Evolutionary conservation across 768 basidiomycete genomes (phyloP).

Genomic region (Suillus occidentalis): DNA sequence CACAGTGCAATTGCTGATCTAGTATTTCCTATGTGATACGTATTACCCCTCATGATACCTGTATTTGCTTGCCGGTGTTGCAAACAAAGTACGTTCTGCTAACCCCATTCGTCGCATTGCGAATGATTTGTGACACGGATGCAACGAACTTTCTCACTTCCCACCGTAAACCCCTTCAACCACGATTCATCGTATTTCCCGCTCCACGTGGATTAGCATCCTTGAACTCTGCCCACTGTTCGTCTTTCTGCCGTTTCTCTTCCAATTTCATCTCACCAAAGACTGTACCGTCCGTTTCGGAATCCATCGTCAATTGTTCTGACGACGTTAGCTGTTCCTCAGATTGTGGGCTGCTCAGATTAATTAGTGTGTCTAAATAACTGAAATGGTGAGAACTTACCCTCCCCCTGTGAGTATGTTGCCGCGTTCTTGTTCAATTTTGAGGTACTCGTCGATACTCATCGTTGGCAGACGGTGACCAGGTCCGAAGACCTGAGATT

Average conservation of each 20-base stretch:
- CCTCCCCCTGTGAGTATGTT: constrained; percentile 88
- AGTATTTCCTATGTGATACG: constrained; percentile 6
- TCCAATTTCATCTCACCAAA: constrained; percentile 70
- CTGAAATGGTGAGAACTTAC: constrained; percentile 43
- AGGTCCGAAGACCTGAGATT: constrained; percentile 81
- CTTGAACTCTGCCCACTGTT: constrained; percentile 88
- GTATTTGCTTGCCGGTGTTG: constrained; percentile 21
- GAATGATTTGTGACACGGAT: not conserved
- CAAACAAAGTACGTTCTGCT: constrained; percentile 18
- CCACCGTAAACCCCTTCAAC: constrained; percentile 42
- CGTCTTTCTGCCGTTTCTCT: constrained; percentile 79
- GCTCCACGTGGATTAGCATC: constrained; percentile 85
- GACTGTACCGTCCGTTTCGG: constrained; percentile 81
- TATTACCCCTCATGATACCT: constrained; percentile 19
- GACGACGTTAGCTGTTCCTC: constrained; percentile 66
- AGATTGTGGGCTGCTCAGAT: constrained; percentile 56
- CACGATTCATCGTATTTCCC: constrained; percentile 97
- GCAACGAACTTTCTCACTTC: constrained; percentile 8
- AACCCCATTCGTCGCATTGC: constrained; percentile 6
- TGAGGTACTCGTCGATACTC: constrained; percentile 93
- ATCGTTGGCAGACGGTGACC: constrained; percentile 88
- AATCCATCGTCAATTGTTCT: constrained; percentile 74
- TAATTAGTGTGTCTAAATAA: constrained; percentile 4
- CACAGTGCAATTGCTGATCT: constrained; percentile 76
- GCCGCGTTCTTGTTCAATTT: constrained; percentile 79